Conservation (phyloP, 164 flowering plant species). For the Malania oleifera region DNA sequence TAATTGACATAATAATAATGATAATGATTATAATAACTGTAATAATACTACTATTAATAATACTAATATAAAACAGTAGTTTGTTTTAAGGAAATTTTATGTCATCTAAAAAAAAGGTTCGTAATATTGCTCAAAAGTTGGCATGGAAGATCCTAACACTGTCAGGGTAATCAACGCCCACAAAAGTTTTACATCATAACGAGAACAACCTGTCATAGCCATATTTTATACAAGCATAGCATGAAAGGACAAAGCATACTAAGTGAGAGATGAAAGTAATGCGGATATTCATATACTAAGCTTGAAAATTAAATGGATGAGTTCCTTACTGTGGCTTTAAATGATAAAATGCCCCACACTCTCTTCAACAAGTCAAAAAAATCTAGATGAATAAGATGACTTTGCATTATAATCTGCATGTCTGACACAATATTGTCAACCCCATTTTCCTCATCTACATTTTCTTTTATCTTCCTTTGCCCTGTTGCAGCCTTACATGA, state of each 20-base stretch:
- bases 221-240: too few relatives aligned
- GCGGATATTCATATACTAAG: neutral
- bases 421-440: neutral
- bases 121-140: too few relatives aligned
- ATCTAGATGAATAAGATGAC: neutral
- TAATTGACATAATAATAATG: too few relatives aligned
- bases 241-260: neutral
- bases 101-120: too few relatives aligned
- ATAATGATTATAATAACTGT: too few relatives aligned
- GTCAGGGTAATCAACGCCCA: too few relatives aligned
- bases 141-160: too few relatives aligned
- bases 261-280: neutral
- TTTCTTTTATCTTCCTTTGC: constrained; percentile 21
- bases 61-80: too few relatives aligned
- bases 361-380: constrained; percentile 13
- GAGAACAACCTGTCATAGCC: neutral
- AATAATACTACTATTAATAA: too few relatives aligned
- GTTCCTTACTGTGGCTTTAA: neutral
- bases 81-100: too few relatives aligned
- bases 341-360: constrained; percentile 15
- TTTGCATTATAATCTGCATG: neutral
- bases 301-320: neutral
- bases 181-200: too few relatives aligned
- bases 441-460: constrained; percentile 25
- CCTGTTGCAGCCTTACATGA: constrained; percentile 10